Evolutionary conservation across 2,329 filamentous ascomycete genomes (phyloP).

Genomic region (Bipolaris cookei): DNA sequence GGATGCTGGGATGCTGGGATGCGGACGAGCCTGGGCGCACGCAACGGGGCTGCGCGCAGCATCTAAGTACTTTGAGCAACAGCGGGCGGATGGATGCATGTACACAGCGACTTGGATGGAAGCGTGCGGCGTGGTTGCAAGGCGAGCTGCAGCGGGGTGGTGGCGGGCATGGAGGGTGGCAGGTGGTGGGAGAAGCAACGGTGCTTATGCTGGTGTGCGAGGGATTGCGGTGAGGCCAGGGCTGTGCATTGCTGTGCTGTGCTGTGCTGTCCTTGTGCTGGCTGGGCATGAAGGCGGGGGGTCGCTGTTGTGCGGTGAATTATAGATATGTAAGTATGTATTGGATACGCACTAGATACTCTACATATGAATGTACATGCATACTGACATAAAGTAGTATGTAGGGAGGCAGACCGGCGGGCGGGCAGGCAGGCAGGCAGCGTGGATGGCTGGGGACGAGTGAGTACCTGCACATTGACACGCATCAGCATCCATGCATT

Average conservation of each 20-base stretch:
- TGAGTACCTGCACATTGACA: too few relatives aligned
- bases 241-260: constrained; percentile 10
- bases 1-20: neutral
- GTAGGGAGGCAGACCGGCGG: too few relatives aligned
- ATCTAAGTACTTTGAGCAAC: too few relatives aligned
- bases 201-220: constrained; percentile 7
- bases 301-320: constrained; percentile 15
- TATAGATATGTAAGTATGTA: neutral
- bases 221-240: constrained; percentile 13
- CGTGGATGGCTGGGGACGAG: neutral
- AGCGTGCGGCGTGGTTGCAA: too few relatives aligned
- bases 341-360: too few relatives aligned
- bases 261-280: neutral
- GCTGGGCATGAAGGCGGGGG: neutral
- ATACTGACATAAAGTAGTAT: too few relatives aligned
- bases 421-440: constrained; percentile 20
- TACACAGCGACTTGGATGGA: too few relatives aligned
- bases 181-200: neutral
- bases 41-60: too few relatives aligned
- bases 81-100: too few relatives aligned
- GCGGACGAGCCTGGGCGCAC: too few relatives aligned
- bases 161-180: neutral
- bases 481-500: too few relatives aligned
- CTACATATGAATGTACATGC: too few relatives aligned
- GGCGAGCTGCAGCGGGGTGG: neutral